Evolutionary conservation across 768 basidiomycete genomes (phyloP).

Genomic region (Psilocybe sp.): DNA sequence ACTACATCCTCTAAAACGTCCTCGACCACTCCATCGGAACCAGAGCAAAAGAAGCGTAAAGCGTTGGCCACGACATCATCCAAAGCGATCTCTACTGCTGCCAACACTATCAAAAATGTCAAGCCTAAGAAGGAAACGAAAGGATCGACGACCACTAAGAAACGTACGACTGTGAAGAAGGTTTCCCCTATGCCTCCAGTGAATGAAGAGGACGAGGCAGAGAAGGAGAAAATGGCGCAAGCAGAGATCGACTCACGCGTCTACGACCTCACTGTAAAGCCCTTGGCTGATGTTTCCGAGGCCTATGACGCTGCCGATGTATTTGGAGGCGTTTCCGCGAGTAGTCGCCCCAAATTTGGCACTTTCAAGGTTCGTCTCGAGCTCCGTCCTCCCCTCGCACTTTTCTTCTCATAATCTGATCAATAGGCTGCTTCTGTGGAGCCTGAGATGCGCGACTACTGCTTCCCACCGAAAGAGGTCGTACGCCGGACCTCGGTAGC

Average conservation of each 20-base stretch:
- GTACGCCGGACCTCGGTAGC: slow-evolving; percentile 23
- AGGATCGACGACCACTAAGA: slow-evolving; percentile 13
- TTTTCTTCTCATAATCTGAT: slow-evolving; percentile 11
- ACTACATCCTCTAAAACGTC: slow-evolving; percentile 30
- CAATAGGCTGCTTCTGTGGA: slow-evolving; percentile 52
- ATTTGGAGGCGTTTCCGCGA: slow-evolving; percentile 23
- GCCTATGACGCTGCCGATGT: slow-evolving; percentile 54
- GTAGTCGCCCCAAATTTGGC: slow-evolving; percentile 33
- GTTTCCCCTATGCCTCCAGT: slow-evolving; percentile 63
- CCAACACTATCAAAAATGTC: slow-evolving; percentile 33
- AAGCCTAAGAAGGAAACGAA: slow-evolving; percentile 31
- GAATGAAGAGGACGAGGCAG: slow-evolving; percentile 42
- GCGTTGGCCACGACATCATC: slow-evolving; percentile 31
- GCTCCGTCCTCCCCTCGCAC: neutral
- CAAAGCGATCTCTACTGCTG: slow-evolving; percentile 29
- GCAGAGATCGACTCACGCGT: slow-evolving; percentile 67
- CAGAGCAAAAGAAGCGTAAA: slow-evolving; percentile 63
- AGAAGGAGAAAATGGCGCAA: slow-evolving; percentile 40
- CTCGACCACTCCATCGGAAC: slow-evolving; percentile 27
- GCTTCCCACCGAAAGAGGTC: slow-evolving; percentile 33
- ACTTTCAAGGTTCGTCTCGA: slow-evolving; percentile 45
- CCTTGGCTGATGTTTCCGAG: slow-evolving; percentile 71
- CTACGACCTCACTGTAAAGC: slow-evolving; percentile 76
- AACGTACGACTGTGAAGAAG: slow-evolving; percentile 38
- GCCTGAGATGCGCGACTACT: slow-evolving; percentile 57